These are phyloP conservation scores for Antrodiella citrinella DNA, from an alignment of 768 basidiomycete genomes.

Conservation along the genomic window DNA sequence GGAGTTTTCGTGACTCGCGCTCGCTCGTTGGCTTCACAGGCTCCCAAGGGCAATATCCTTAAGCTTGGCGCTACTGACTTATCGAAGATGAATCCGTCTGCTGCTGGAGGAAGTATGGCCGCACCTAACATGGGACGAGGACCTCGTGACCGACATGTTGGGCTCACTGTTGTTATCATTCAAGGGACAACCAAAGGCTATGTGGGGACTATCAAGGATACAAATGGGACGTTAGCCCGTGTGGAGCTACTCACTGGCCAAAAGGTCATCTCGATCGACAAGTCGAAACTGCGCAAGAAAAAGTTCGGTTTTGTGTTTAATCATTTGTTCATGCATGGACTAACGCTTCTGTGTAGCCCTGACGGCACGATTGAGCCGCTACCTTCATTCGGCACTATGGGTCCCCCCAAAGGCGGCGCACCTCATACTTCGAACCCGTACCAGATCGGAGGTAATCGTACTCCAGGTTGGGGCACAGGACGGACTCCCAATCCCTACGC, in stretches of 20 bases:
- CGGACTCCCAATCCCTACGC: constrained; percentile 52
- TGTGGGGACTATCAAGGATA: constrained; percentile 89
- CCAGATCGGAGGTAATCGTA: constrained; percentile 17
- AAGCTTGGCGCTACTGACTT: constrained; percentile 64
- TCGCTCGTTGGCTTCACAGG: constrained; percentile 72
- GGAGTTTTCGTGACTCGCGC: constrained; percentile 93
- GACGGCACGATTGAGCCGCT: constrained; percentile 50
- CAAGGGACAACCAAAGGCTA: constrained; percentile 91
- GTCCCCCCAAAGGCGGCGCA: constrained; percentile 13
- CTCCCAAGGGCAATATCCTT: constrained; percentile 73
- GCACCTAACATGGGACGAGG: constrained; percentile 70
- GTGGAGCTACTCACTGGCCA: constrained; percentile 89
- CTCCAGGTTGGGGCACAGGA: constrained; percentile 44
- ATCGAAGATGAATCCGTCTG: constrained; percentile 86
- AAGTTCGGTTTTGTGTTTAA: constrained; percentile 31
- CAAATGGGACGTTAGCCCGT: constrained; percentile 77
- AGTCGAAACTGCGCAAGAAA: constrained; percentile 65
- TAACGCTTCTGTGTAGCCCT: constrained; percentile 37
- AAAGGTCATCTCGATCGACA: constrained; percentile 82
- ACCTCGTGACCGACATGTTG: constrained; percentile 76
- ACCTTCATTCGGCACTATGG: constrained; percentile 13
- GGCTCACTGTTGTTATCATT: constrained; percentile 66
- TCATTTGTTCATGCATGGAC: no score
- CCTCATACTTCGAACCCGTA: constrained; percentile 72
- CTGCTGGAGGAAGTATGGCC: constrained; percentile 66